Evolutionary conservation across 331 rosid species (phyloP), one percentile per base, ranked within the genome.

Genomic region (Malus hybrid): DNA sequence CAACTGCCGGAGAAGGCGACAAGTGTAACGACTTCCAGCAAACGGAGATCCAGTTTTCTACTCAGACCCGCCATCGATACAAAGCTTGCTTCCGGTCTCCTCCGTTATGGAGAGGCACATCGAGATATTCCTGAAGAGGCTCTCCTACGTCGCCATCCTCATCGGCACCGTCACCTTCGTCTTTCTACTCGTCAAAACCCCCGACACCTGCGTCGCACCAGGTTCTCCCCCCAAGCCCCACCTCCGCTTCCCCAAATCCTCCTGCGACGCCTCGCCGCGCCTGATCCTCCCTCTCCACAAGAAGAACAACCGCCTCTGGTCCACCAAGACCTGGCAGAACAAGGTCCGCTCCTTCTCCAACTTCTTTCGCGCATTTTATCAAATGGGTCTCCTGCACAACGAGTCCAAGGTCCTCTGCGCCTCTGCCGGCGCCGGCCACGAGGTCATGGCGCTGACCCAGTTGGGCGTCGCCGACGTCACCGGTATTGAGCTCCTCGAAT

Each of bases 371-470:
- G 50, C 73, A 1, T 69, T 86, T 72, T 84, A 67, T 27, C 83
- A 85, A 46, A 86, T 86, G 73, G 85, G 85, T 6, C 84, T 87
- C 67, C 90, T 94, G 74, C 65, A 31, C 18, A 94, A 90, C 82
- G 79, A 85, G 80, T 78, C 96, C 71, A 87, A 68, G 60, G 87
- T 81, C 65, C 84, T 94, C 76, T 94, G 99, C 59, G 80, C 91
- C 65, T 94, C 93, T 62, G 90, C 96, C 79, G 96, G 99, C 15
- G 96, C 97, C 16, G 99, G 97, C 19, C 95, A 94, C 67, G 93
- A 85, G 77, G 97, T 89, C 36, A 88, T 83, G 77, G 95, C 96
- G 0, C 80, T 94, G 4, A 57, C 72, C 48, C 31, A 67, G 1
- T 42, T 88, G 56, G 99, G 96, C 14, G 77, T 90, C 20, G 60